Conservation (phyloP, 495 filamentous ascomycete species). For the Podospora pseudoanserina region DNA sequence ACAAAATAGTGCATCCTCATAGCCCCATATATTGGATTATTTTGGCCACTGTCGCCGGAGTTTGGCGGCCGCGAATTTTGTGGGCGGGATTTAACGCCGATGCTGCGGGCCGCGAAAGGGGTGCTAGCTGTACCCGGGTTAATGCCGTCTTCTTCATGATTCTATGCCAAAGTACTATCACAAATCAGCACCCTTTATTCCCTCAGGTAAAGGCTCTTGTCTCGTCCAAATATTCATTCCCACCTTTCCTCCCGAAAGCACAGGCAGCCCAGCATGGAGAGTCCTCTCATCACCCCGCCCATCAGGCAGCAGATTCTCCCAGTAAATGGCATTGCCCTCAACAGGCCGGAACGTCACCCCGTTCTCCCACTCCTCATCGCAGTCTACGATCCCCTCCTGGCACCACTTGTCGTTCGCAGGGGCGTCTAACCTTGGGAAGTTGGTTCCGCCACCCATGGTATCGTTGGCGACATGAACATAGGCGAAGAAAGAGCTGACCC, state of each 20-base stretch:
- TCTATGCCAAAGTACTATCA: neutral
- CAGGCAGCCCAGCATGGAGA: constrained; percentile 68
- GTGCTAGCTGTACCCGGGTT: neutral
- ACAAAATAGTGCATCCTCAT: neutral
- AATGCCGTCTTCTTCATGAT: neutral
- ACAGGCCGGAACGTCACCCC: constrained; percentile 66
- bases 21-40: neutral
- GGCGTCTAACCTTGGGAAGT: constrained; percentile 47
- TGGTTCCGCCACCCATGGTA: constrained; percentile 53
- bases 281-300: constrained; percentile 62
- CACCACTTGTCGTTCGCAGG: constrained; percentile 52
- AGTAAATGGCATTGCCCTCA: constrained; percentile 70
- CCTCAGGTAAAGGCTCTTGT: constrained; percentile 35
- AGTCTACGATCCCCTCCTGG: constrained; percentile 51
- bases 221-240: constrained; percentile 80
- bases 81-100: neutral
- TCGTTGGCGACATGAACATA: constrained; percentile 49
- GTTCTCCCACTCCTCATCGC: constrained; percentile 49
- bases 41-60: neutral
- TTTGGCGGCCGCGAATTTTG: neutral
- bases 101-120: neutral
- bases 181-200: constrained; percentile 34
- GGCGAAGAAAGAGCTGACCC: constrained; percentile 53
- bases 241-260: constrained; percentile 64
- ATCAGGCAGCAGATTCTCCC: constrained; percentile 61